These are phyloP conservation scores for Tetracladium marchalianum DNA, from an alignment of 495 filamentous ascomycete species.

Conservation along the genomic window DNA sequence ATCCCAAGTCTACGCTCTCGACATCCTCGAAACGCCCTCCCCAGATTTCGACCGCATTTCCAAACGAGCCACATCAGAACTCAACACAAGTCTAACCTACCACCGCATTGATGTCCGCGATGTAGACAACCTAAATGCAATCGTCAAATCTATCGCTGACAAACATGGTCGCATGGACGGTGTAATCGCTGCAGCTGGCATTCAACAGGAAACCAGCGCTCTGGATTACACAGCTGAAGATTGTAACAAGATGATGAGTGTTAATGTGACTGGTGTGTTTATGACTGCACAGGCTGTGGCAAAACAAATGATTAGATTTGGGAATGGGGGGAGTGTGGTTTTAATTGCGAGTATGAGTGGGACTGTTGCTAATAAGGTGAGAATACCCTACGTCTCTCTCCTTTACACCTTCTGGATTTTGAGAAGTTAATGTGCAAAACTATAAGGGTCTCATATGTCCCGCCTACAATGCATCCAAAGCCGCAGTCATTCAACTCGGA, in stretches of 20 bases:
- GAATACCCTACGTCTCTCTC: slow-evolving; percentile 18
- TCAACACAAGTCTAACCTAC: slow-evolving; percentile 65
- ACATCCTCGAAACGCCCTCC: slow-evolving; percentile 35
- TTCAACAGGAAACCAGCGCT: slow-evolving; percentile 63
- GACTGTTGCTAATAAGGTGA: slow-evolving; percentile 60
- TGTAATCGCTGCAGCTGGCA: slow-evolving; percentile 70
- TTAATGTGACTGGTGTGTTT: slow-evolving; percentile 70
- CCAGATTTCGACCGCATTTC: slow-evolving; percentile 46
- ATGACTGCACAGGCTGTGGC: slow-evolving; percentile 71
- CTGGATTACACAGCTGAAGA: slow-evolving; percentile 53
- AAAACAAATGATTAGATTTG: slow-evolving; percentile 58
- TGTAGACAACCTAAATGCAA: slow-evolving; percentile 52
- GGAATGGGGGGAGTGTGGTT: slow-evolving; percentile 52
- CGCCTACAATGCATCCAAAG: slow-evolving; percentile 88
- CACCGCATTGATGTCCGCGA: slow-evolving; percentile 81
- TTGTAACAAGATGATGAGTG: slow-evolving; percentile 54
- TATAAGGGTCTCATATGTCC: slow-evolving; percentile 58
- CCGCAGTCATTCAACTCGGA: slow-evolving; percentile 73
- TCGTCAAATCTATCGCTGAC: slow-evolving; percentile 58
- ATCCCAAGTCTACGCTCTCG: slow-evolving; percentile 44
- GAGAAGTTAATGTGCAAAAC: neutral
- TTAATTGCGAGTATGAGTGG: slow-evolving; percentile 76
- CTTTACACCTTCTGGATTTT: neutral
- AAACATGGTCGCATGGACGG: slow-evolving; percentile 69
- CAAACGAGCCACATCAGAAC: slow-evolving; percentile 49